These are phyloP conservation scores for Geranomyces variabilis DNA, from an alignment of 192 early-diverging fungal species.

Conservation along the genomic window DNA sequence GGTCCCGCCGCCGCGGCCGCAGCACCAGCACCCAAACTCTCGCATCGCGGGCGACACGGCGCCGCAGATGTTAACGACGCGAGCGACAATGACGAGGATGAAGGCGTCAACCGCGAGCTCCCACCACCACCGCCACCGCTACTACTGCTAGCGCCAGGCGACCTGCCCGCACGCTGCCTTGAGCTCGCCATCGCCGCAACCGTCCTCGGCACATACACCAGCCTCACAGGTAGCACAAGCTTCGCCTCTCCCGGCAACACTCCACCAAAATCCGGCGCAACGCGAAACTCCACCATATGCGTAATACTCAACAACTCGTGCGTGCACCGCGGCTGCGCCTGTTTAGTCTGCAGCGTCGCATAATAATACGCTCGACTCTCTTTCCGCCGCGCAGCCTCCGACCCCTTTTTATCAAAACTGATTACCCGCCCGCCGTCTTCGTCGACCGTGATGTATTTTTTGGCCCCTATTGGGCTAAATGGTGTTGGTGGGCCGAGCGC, in stretches of 20 bases:
- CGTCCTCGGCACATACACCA: conserved; percentile 1
- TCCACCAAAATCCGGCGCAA: neutral
- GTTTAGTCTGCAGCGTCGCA: neutral
- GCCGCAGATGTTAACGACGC: no score
- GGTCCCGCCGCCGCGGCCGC: no score
- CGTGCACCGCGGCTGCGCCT: conserved; percentile 5
- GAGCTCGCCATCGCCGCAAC: neutral
- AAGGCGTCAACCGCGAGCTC: no score
- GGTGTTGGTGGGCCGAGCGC: neutral
- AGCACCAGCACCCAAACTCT: no score
- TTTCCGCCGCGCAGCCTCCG: neutral
- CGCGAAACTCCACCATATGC: neutral
- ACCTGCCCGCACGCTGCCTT: no score
- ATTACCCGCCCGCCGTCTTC: neutral
- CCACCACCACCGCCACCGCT: no score
- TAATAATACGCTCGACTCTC: no score
- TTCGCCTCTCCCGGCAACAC: neutral
- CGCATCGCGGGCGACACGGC: no score
- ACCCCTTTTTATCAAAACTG: neutral
- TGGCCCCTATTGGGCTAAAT: neutral
- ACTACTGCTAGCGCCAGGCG: no score
- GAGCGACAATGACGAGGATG: no score
- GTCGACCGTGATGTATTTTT: neutral
- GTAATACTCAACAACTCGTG: conserved; percentile 2
- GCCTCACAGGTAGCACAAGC: neutral